Percentiles rank a stretch among this genome's conserved stretches.
These are phyloP conservation scores for Alternaria tenuissima DNA, from an alignment of 2,329 filamentous ascomycete genomes.

Conservation along the genomic window DNA sequence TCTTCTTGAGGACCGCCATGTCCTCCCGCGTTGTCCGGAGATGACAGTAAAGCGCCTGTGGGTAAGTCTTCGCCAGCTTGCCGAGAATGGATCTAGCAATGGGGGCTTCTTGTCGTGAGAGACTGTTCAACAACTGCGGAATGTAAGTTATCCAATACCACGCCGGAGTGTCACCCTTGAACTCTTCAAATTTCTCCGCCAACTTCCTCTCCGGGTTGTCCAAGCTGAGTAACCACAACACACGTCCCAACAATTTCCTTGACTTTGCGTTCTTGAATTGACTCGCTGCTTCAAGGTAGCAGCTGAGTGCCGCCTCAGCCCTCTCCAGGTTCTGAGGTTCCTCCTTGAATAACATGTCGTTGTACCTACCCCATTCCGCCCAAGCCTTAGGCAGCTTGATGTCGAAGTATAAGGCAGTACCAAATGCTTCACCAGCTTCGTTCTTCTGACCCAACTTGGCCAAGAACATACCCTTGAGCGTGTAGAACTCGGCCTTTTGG, in stretches of 20 bases:
- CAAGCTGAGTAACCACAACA: constrained; percentile 93
- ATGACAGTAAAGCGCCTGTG: constrained; percentile 94
- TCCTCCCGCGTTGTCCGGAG: constrained; percentile 93
- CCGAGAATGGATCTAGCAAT: constrained; percentile 86
- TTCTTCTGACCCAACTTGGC: constrained; percentile 90
- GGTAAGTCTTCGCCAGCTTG: constrained; percentile 95
- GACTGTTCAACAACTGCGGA: constrained; percentile 89
- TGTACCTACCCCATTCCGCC: constrained; percentile 99
- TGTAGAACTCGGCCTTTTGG: constrained; percentile 99
- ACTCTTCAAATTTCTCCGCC: constrained; percentile 88
- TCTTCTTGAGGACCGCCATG: constrained; percentile 90
- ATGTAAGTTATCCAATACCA: constrained; percentile 99
- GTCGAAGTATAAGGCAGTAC: constrained; percentile 94
- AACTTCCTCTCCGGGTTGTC: constrained; percentile 88
- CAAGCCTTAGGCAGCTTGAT: constrained; percentile 95
- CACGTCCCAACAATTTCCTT: constrained; percentile 88
- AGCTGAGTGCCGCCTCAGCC: constrained; percentile 91
- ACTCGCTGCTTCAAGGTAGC: constrained; percentile 93
- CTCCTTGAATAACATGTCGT: constrained; percentile 94
- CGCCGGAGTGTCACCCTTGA: constrained; percentile 94
- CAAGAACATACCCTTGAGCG: constrained; percentile 98
- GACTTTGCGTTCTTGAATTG: constrained; percentile 98
- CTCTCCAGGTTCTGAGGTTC: constrained; percentile 82
- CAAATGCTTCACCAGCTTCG: constrained; percentile 93
- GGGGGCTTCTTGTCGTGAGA: constrained; percentile 89